These are phyloP conservation scores for Luvunga scandens DNA, from an alignment of 345 rosid genomes.

Conservation along the genomic window DNA sequence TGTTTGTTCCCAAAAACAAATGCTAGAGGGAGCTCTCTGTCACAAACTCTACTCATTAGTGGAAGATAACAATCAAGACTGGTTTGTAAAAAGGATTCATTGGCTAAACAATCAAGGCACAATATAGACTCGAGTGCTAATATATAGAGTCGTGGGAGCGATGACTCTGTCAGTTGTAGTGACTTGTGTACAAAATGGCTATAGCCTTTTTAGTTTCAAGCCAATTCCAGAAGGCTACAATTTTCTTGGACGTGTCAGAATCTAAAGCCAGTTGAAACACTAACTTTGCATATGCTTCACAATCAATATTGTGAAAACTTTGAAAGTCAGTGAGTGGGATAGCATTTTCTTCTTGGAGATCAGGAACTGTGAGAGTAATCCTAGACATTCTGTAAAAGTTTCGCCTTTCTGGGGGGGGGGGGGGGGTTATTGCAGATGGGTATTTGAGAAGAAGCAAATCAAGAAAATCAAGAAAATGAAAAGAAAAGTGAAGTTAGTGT, in stretches of 20 bases:
- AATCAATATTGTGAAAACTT: conserved; percentile 29
- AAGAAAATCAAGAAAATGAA: background rate
- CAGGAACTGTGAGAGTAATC: too few species aligned
- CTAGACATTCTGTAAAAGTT: too few species aligned
- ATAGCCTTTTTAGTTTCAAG: conserved; percentile 26
- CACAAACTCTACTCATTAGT: conserved; percentile 6
- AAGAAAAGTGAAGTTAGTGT: background rate
- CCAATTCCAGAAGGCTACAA: conserved; percentile 34
- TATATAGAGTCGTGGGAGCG: background rate
- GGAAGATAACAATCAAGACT: background rate
- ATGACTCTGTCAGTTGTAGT: background rate
- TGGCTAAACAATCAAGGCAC: conserved; percentile 8
- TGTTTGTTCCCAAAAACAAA: background rate
- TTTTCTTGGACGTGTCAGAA: conserved; percentile 1
- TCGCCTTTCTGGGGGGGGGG: background rate
- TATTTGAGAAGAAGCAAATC: background rate
- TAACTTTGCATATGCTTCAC: conserved; percentile 14
- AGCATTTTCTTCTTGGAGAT: too few species aligned
- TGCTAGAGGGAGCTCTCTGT: background rate
- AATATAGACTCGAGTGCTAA: conserved; percentile 8
- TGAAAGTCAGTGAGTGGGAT: conserved; percentile 4
- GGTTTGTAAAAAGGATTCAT: background rate
- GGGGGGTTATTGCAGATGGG: background rate
- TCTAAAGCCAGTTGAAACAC: background rate
- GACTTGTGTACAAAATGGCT: conserved; percentile 10